Conservation (phyloP, 257 asterid genomes). For the Solanum bulbocastanum region DNA sequence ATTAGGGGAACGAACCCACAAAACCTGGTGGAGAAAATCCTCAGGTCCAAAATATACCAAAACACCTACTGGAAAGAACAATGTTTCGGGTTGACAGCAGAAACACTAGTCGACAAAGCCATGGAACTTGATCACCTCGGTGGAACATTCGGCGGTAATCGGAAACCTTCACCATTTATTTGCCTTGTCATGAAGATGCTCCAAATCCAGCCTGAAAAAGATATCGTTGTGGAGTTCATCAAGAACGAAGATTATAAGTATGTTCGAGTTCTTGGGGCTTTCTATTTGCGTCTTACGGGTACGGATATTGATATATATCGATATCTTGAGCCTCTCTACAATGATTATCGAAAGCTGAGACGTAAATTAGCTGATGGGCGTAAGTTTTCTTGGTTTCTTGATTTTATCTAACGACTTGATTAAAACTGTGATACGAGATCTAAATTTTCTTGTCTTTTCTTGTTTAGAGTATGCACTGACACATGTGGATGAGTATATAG, state of each 20-base stretch:
- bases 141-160: conserved; percentile 71
- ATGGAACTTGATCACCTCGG: conserved; percentile 98
- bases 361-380: conserved; percentile 51
- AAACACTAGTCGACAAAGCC: conserved; percentile 96
- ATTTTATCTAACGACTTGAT: neutral
- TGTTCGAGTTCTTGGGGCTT: conserved; percentile 90
- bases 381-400: conserved; percentile 14
- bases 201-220: conserved; percentile 97
- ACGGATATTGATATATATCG: conserved; percentile 80
- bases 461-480: conserved; percentile 56
- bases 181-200: conserved; percentile 93
- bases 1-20: conserved; percentile 93
- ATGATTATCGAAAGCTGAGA: conserved; percentile 90
- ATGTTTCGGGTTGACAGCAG: conserved; percentile 93
- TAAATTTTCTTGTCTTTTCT: neutral
- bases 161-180: conserved; percentile 82
- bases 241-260: conserved; percentile 92
- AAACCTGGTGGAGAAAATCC: conserved; percentile 81
- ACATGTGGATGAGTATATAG: conserved; percentile 83
- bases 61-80: conserved; percentile 90
- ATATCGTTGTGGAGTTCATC: conserved; percentile 89
- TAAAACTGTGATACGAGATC: neutral
- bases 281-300: conserved; percentile 87
- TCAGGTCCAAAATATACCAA: conserved; percentile 81
- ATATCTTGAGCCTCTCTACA: conserved; percentile 84